Base-by-base conservation (phyloP, 176 grass and related monocot genomes). In the Stipa capillata region DNA sequence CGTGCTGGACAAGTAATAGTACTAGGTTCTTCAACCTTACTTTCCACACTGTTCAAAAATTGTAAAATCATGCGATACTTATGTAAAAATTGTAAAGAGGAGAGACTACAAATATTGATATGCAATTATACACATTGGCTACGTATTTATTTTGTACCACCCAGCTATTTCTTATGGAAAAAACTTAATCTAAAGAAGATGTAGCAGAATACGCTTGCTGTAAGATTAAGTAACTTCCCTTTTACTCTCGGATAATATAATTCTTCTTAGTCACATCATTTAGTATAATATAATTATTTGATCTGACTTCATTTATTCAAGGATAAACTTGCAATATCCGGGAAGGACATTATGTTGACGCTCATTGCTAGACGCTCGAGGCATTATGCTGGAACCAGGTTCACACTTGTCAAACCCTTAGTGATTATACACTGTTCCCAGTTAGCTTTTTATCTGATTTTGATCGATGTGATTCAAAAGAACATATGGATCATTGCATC, bases 321-420 rank as follows among this genome's bases (percentile, higher is more conserved):
- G 96, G 92, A 90, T 76, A 99, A 95, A 83, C 65, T 90, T 48
- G 72, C 79, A 74, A 59, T 91, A 71, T 93, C 70, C 35, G 96
- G 86, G 57, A 99, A 91, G 82, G 79, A 93, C 68, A 85, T 95
- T 89, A 70, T 69, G 55, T 84, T 99, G 74, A 95, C 96, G 2
- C 96, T 99, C 28, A 89, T 99, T 65, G 96, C 89, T 79, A 95
- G 96, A 48, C 96, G 96, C 36, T 99, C 96, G 1, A 83, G 92
- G 52, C 84, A 99, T 87, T 99, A 89, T 85, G 96, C 96, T 80
- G 96, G 96, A 72, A 99, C 92, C 72, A 90, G 96, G 96, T 88
- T 74, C 10, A 43, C 23, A 74, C 65, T 36, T 88, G 23, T 29
- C 28, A 79, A 78, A 56, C 62, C n/a, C 6, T 66, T 58, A 58